Base-by-base conservation (phyloP, 495 filamentous ascomycete species). In the Aspergillus asperescens region DNA sequence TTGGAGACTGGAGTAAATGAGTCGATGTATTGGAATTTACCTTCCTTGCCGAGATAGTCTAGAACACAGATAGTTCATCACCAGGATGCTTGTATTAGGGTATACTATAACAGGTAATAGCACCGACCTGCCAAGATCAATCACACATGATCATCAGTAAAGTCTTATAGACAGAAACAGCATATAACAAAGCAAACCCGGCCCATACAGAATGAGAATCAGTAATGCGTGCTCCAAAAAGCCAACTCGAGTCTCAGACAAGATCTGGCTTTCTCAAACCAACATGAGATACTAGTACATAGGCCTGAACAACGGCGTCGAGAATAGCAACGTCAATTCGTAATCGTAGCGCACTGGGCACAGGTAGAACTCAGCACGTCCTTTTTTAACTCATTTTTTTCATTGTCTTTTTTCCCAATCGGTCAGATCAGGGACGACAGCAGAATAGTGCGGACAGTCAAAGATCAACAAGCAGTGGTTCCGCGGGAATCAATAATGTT, bases 21-120 rank as follows among this genome's bases (percentile, higher is more conserved):
- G n/a, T 12, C 32, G 16, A 35, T 12, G 32, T 10, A 31, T 31
- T 7, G 13, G 13, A 2, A 12, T 31, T 10, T 12, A 7, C 8
- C 29, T 31, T 10, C 32, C 18, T n/a, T 20, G 15, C 9, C 19
- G 38, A 24, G 18, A 27, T 18, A 10, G 18, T 18, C 10, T 28
- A 31, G 24, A n/a, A 31, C 9, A 45, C 6, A 45, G 20, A 25
- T 27, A 38, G 45, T 60, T 57, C 57, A 63, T 63, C 60, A 45
- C 60, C 60, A 56, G 57, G 57, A 60, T 60, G 60, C 43, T 54
- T 53, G 27, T 47, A 54, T 54, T 55, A 57, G 60, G 60, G 55
- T 63, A 58, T 60, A 57, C 56, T 52, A 54, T 44, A 42, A 53
- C 24, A 45, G 38, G 24, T 32, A 54, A 47, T 39, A 37, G 23